Evolutionary conservation across 176 grass and related monocot species (phyloP).

Genomic region (Triticum timopheevii): DNA sequence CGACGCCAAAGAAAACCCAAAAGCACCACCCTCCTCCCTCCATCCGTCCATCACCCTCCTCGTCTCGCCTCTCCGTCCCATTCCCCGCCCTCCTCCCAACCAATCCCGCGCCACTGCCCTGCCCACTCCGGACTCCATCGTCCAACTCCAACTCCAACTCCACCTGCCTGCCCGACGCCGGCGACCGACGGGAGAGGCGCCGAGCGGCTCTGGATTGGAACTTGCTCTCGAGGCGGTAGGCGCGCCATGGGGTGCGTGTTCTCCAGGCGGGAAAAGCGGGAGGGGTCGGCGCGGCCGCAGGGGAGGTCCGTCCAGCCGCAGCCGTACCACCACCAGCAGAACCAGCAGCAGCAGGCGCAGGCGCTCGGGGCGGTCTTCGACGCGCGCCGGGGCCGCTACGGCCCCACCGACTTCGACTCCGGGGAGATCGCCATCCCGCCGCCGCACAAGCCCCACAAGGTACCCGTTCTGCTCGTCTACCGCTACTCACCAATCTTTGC

Average conservation of each 20-base stretch:
- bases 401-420: slow-evolving; percentile 47
- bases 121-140: neutral
- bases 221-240: too few species aligned
- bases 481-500: neutral
- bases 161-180: neutral
- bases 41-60: neutral
- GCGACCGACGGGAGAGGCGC: neutral
- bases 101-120: neutral
- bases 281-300: neutral
- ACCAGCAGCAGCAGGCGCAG: neutral
- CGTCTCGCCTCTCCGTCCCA: neutral
- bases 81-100: neutral
- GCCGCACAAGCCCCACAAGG: slow-evolving; percentile 57
- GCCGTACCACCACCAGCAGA: neutral
- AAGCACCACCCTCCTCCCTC: neutral
- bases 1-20: too few species aligned
- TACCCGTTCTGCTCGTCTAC: neutral
- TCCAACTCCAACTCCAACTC: neutral
- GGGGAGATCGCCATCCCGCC: slow-evolving; percentile 62
- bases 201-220: neutral
- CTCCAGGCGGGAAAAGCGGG: slow-evolving; percentile 21
- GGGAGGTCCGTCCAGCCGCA: neutral
- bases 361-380: slow-evolving; percentile 27
- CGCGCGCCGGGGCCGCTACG: slow-evolving; percentile 30
- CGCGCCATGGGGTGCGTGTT: slow-evolving; percentile 68